Evolutionary conservation across 2,329 filamentous ascomycete species (phyloP).

Genomic region (Botrytis aclada): DNA sequence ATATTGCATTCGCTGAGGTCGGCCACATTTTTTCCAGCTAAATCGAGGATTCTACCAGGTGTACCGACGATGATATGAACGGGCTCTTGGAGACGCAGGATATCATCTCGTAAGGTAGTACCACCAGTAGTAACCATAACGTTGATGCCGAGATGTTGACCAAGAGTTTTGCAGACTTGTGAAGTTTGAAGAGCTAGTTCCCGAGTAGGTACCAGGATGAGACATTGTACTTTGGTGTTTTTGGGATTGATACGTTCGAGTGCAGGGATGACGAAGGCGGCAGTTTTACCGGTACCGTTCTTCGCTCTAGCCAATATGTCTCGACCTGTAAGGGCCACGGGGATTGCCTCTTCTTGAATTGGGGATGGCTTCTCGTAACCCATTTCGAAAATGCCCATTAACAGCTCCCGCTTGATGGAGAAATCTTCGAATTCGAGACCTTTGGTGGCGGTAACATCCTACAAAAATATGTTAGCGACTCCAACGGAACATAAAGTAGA

Average conservation of each 20-base stretch:
- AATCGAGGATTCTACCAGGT: conserved; percentile 90
- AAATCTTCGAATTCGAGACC: conserved; percentile 98
- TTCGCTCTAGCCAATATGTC: conserved; percentile 96
- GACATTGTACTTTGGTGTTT: conserved; percentile 90
- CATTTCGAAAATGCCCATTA: conserved; percentile 99
- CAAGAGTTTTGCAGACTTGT: conserved; percentile 97
- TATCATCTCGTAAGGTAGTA: conserved; percentile 92
- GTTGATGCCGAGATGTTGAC: conserved; percentile 94
- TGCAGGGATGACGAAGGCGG: conserved; percentile 93
- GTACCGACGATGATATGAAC: conserved; percentile 98
- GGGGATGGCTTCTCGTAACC: conserved; percentile 98
- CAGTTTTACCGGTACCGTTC: conserved; percentile 98
- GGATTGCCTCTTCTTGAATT: conserved; percentile 98
- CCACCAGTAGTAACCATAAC: conserved; percentile 99
- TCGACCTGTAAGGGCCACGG: conserved; percentile 89
- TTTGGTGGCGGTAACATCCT: conserved; percentile 98
- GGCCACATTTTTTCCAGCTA: conserved; percentile 93
- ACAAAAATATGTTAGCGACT: conserved; percentile 25
- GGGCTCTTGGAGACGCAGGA: conserved; percentile 87
- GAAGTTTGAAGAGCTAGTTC: conserved; percentile 98
- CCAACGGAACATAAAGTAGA: neutral
- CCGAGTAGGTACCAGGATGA: conserved; percentile 94
- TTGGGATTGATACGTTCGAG: conserved; percentile 97
- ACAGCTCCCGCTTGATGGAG: conserved; percentile 85
- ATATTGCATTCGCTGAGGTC: conserved; percentile 95